phyloP scores from a whole-genome alignment of 805 yeast species.

The Candida taoyuanica region DNA sequence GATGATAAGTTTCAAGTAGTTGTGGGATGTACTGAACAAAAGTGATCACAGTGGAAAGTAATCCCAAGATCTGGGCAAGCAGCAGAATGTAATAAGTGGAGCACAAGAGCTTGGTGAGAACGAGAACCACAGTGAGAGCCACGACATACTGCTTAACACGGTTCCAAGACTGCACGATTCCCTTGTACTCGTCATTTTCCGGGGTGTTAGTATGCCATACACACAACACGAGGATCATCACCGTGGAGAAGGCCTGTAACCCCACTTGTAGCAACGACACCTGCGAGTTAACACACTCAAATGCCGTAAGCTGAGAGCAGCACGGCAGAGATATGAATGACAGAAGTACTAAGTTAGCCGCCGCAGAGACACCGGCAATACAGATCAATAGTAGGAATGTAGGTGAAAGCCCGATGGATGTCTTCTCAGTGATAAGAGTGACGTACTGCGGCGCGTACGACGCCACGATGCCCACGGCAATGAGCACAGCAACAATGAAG shows the following conservation, averaged over 20 bases:
- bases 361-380: slow-evolving; percentile 60
- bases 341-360: slow-evolving; percentile 60
- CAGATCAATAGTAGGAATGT: slow-evolving; percentile 67
- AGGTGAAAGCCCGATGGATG: slow-evolving; percentile 79
- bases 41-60: slow-evolving; percentile 59
- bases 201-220: slow-evolving; percentile 43
- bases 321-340: slow-evolving; percentile 60
- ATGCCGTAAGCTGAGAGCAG: slow-evolving; percentile 42
- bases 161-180: slow-evolving; percentile 38
- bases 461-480: slow-evolving; percentile 62
- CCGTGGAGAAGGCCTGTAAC: slow-evolving; percentile 55
- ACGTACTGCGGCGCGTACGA: slow-evolving; percentile 77
- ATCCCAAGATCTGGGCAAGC: slow-evolving; percentile 58
- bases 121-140: slow-evolving; percentile 30
- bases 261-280: slow-evolving; percentile 65
- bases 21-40: slow-evolving; percentile 78
- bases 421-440: slow-evolving; percentile 48
- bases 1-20: slow-evolving; percentile 57
- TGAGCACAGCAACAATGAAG: slow-evolving; percentile 44
- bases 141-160: slow-evolving; percentile 35
- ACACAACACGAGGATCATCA: slow-evolving; percentile 52
- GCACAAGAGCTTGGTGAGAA: slow-evolving; percentile 28
- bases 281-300: slow-evolving; percentile 64
- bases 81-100: slow-evolving; percentile 22
- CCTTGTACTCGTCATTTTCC: slow-evolving; percentile 35